Percentiles rank a stretch among this genome's conserved stretches.
phyloP scores from a whole-genome alignment of 768 basidiomycete species.

The Trametes punicea region DNA sequence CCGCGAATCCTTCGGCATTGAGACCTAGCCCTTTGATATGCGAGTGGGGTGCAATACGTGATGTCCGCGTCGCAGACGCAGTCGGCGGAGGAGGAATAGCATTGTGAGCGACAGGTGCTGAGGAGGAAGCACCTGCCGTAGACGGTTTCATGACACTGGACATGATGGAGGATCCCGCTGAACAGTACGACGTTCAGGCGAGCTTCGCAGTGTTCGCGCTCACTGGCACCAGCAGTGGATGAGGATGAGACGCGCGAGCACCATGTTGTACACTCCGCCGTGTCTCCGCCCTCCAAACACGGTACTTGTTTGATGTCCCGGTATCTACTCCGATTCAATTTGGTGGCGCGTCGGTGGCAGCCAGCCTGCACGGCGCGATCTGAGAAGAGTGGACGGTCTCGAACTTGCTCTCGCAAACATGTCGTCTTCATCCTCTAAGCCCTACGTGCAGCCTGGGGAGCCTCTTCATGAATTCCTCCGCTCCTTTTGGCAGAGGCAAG shows the following conservation, averaged over 20 bases:
- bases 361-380: background rate
- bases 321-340: background rate
- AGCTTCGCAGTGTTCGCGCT: background rate
- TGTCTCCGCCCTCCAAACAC: background rate
- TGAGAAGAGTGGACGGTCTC: background rate
- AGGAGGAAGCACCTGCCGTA: slow-evolving; percentile 25
- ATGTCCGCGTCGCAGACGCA: slow-evolving; percentile 59
- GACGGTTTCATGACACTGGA: slow-evolving; percentile 22
- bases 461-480: slow-evolving; percentile 83
- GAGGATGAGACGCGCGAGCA: background rate
- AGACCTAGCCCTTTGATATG: slow-evolving; percentile 97
- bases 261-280: background rate
- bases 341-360: slow-evolving; percentile 5
- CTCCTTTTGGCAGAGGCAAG: slow-evolving; percentile 88
- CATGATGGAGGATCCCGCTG: slow-evolving; percentile 3
- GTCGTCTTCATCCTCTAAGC: slow-evolving; percentile 31
- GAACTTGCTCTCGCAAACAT: slow-evolving; percentile 8
- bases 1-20: slow-evolving; percentile 76
- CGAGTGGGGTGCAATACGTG: slow-evolving; percentile 87
- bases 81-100: slow-evolving; percentile 68
- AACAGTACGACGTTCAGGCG: background rate
- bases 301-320: background rate
- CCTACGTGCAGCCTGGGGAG: slow-evolving; percentile 80
- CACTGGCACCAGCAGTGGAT: background rate
- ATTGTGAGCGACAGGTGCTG: slow-evolving; percentile 49